Conservation (phyloP, 1,284 basidiomycete genomes). For the Irpex rosettiformis region DNA sequence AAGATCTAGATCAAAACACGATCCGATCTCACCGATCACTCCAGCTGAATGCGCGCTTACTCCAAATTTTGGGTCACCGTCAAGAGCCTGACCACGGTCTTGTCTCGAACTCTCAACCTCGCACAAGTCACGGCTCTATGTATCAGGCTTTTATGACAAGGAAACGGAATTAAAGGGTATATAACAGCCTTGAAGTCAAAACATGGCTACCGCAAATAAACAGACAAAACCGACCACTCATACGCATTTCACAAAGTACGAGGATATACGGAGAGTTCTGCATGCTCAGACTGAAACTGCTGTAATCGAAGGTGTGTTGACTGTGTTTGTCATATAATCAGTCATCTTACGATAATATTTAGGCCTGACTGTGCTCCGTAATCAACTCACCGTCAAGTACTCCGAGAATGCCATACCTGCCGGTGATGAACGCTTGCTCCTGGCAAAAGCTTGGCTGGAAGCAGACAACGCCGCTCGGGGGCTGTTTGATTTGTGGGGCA, state of each 20-base stretch:
- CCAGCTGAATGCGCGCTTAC: too few relatives aligned
- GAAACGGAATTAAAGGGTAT: too few relatives aligned
- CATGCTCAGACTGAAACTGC: conserved; percentile 23
- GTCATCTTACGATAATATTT: not conserved
- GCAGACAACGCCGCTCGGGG: conserved; percentile 51
- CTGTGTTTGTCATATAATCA: not conserved
- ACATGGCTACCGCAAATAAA: not conserved
- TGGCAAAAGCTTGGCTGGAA: conserved; percentile 62
- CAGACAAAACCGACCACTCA: not conserved
- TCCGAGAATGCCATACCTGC: conserved; percentile 41
- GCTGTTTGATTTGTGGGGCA: conserved; percentile 62
- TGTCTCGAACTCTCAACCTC: too few relatives aligned
- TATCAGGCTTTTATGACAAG: too few relatives aligned
- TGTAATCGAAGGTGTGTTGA: conserved; percentile 25
- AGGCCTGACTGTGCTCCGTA: conserved; percentile 38
- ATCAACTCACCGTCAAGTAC: conserved; percentile 49
- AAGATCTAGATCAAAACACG: too few relatives aligned
- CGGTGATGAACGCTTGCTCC: conserved; percentile 54
- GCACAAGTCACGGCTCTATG: not conserved
- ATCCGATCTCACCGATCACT: too few relatives aligned
- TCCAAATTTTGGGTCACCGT: not conserved
- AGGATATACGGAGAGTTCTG: conserved; percentile 26
- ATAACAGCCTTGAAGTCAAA: too few relatives aligned
- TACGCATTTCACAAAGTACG: conserved; percentile 20
- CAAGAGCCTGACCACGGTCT: too few relatives aligned